These are phyloP conservation scores for Tolypocladium capitatum DNA, from an alignment of 2,329 filamentous ascomycete genomes.

Conservation along the genomic window DNA sequence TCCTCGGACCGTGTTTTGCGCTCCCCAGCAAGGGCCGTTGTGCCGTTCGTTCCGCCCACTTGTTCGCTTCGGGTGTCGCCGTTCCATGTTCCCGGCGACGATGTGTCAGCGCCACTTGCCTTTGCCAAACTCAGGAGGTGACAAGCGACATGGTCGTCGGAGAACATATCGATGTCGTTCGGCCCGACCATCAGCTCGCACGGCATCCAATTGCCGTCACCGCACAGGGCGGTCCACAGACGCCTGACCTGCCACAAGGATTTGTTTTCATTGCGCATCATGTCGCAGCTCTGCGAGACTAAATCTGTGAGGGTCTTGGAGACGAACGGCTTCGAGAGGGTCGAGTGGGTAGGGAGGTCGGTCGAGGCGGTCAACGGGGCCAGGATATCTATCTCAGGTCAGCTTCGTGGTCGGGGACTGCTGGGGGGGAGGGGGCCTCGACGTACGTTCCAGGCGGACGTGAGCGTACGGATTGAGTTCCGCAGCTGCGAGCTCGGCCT, in stretches of 20 bases:
- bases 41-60: conserved; percentile 3
- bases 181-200: conserved; percentile 44
- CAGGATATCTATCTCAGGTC: conserved; percentile 47
- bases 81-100: conserved; percentile 8
- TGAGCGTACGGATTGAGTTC: conserved; percentile 64
- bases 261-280: conserved; percentile 62
- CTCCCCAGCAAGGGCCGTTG: conserved; percentile 1
- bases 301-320: conserved; percentile 62
- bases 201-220: conserved; percentile 58
- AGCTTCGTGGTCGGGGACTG: neutral
- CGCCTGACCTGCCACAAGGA: conserved; percentile 64
- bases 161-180: conserved; percentile 42
- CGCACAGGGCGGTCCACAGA: conserved; percentile 58
- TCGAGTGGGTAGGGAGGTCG: conserved; percentile 61
- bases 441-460: conserved; percentile 56
- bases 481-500: conserved; percentile 48
- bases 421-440: neutral
- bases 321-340: conserved; percentile 60
- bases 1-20: neutral
- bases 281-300: conserved; percentile 52
- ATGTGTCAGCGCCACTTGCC: conserved; percentile 1
- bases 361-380: conserved; percentile 63
- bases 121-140: conserved; percentile 19
- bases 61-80: conserved; percentile 8
- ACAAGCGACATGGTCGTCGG: conserved; percentile 29